Evolutionary conservation across 2,329 filamentous ascomycete species (phyloP).

Genomic region (Cytospora paraplurivora): DNA sequence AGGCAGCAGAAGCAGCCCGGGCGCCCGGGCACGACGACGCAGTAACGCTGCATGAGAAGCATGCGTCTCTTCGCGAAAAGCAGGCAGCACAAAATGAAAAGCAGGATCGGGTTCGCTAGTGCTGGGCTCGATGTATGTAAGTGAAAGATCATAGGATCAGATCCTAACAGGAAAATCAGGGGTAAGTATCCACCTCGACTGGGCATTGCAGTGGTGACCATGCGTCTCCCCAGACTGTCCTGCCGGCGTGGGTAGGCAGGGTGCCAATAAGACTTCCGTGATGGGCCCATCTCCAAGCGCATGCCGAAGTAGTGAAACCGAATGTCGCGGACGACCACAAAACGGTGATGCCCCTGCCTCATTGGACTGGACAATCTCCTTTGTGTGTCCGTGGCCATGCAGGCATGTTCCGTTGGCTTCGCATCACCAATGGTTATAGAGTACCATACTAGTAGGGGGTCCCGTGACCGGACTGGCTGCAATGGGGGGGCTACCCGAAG

Average conservation of each 20-base stretch:
- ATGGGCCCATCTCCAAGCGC: slow-evolving; percentile 22
- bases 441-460: slow-evolving; percentile 10
- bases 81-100: not conserved
- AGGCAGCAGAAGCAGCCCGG: not conserved
- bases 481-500: not conserved
- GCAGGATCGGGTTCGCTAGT: not conserved
- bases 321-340: not conserved
- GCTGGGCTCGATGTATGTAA: not conserved
- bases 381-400: not conserved
- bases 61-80: not conserved
- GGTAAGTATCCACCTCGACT: slow-evolving; percentile 10
- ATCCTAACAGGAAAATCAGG: not conserved
- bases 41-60: not conserved
- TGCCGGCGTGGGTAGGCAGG: slow-evolving; percentile 11
- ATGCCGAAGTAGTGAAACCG: not conserved
- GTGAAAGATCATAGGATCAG: not conserved
- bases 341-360: not conserved
- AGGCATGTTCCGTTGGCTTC: not conserved
- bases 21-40: not conserved
- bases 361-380: not conserved
- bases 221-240: not conserved
- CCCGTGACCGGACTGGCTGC: slow-evolving; percentile 4
- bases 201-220: not conserved
- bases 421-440: not conserved
- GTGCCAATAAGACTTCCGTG: slow-evolving; percentile 12